Evolutionary conservation across 306 rosid genomes (phyloP).

Genomic region (Morella rubra): DNA sequence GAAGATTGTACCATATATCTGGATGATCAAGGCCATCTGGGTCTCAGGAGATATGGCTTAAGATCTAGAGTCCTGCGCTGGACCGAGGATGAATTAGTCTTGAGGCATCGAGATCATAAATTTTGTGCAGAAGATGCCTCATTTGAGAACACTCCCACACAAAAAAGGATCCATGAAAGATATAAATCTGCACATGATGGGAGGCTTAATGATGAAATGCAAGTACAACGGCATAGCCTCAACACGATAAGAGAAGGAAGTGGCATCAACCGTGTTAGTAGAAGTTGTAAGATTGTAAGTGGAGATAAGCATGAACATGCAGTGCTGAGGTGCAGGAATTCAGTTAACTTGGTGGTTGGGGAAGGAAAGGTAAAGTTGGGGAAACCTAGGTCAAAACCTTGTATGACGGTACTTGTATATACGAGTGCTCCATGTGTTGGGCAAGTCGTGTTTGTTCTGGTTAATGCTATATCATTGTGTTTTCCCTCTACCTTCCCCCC

Average conservation of each 20-base stretch:
- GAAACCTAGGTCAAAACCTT: constrained; percentile 40
- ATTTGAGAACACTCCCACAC: constrained; percentile 21
- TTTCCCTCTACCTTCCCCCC: constrained; percentile 17
- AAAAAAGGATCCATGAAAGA: constrained; percentile 23
- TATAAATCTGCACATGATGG: constrained; percentile 34
- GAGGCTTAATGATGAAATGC: constrained; percentile 33
- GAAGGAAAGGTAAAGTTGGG: constrained; percentile 67
- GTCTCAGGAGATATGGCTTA: constrained; percentile 30
- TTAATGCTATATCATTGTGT: constrained; percentile 28
- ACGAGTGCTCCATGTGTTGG: constrained; percentile 40
- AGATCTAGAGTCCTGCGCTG: constrained; percentile 42
- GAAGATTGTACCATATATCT: constrained; percentile 38
- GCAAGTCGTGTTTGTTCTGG: constrained; percentile 25
- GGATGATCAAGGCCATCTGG: constrained; percentile 29
- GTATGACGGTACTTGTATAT: constrained; percentile 40
- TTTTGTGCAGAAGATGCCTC: constrained; percentile 26
- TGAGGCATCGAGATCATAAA: constrained; percentile 32
- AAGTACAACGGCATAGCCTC: constrained; percentile 33
- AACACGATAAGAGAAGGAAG: constrained; percentile 30
- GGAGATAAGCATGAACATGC: constrained; percentile 43
- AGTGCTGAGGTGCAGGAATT: constrained; percentile 47
- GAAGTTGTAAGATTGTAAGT: constrained; percentile 35
- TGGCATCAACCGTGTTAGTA: constrained; percentile 31
- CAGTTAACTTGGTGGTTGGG: constrained; percentile 51
- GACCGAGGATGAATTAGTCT: constrained; percentile 39